Base-by-base conservation (phyloP, 2,329 filamentous ascomycete species). In the Iodosphaeria phyllophila region DNA sequence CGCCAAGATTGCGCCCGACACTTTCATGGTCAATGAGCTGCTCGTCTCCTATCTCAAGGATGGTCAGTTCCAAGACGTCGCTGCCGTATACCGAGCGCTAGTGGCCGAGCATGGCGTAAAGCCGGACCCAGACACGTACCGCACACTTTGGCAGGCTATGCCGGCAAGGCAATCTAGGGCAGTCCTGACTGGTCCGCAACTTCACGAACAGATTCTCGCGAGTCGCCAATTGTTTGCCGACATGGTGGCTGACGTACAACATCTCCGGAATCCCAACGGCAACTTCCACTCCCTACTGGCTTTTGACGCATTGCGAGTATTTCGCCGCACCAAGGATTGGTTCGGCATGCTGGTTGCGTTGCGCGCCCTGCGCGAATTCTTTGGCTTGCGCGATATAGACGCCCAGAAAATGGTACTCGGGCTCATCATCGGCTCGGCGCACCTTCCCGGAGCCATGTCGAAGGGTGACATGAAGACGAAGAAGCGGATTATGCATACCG, bases 11-110 rank as follows among this genome's bases (percentile, higher is more conserved):
- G 58, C 54, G 27, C 64, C 74, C 2, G 74, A 79, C 39, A 66
- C 70, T 6, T 77, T 74, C 44, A 75, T 84, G 50, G 68, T 84
- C 58, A 89, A 86, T 46, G 74, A 83, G 40, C 52, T 84, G 13
- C 62, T 89, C 14, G 67, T 70, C 30, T 67, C 70, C 5, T 63
- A 73, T 32, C 58, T 75, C 23, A 63, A 70, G 31, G 61, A 63
- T 29, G 64, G 65, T 25, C 54, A 66, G 26, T 54, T 60, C 22
- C 45, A 50, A 13, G 51, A 61, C 25, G 65, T 75, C 0, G 56
- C 63, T 36, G 41, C 48, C 3, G 56, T 71, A 16, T 79, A 71
- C 43, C 43, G 50, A 7, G 44, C 50, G 11, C 58, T 79, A 40
- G 59, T 63, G 16, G 35, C 45, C 7, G 47, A 58, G 14, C 49